A percentile compares a stretch with the other conserved stretches of the same genome.
These are phyloP conservation scores for Nannochloris sp. DNA, from an alignment of 139 green algal genomes.

Conservation along the genomic window DNA sequence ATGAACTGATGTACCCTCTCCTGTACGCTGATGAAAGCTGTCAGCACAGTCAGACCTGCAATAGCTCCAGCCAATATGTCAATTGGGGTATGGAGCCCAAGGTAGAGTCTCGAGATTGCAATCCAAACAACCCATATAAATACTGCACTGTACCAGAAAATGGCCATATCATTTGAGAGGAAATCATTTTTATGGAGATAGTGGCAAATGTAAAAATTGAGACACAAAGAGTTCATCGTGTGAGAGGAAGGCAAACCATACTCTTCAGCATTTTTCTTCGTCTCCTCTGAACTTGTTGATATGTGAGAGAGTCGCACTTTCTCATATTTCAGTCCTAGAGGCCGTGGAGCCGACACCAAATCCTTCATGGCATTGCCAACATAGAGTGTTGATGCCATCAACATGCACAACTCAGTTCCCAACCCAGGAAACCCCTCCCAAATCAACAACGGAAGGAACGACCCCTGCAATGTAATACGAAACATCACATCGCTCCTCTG, in stretches of 20 bases:
- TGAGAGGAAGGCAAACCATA: slow-evolving; percentile 41
- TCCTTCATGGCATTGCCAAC: slow-evolving; percentile 49
- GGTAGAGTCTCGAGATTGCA: slow-evolving; percentile 32
- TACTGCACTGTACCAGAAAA: slow-evolving; percentile 19
- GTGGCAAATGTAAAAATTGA: slow-evolving; percentile 33
- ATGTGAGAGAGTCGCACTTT: slow-evolving; percentile 14
- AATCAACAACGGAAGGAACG: slow-evolving; percentile 19
- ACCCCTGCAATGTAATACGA: slow-evolving; percentile 9
- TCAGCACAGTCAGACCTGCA: slow-evolving; percentile 26
- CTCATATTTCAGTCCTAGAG: slow-evolving; percentile 21
- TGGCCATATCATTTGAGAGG: slow-evolving; percentile 8
- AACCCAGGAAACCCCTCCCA: slow-evolving; percentile 26
- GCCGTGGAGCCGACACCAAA: slow-evolving; percentile 33
- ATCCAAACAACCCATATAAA: slow-evolving; percentile 34
- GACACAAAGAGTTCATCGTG: slow-evolving; percentile 39
- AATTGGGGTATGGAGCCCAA: slow-evolving; percentile 43
- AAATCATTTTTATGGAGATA: slow-evolving; percentile 28
- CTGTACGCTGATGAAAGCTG: slow-evolving; percentile 26
- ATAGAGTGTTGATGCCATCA: slow-evolving; percentile 36
- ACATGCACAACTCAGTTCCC: slow-evolving; percentile 6
- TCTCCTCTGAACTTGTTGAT: slow-evolving; percentile 14
- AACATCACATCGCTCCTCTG: background rate
- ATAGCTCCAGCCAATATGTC: slow-evolving; percentile 35
- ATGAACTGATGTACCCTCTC: background rate
- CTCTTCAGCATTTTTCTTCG: slow-evolving; percentile 34